Evolutionary conservation across 805 yeast genomes (phyloP), one percentile per base, ranked within the genome.

Genomic region (Hanseniaspora thailandica): DNA sequence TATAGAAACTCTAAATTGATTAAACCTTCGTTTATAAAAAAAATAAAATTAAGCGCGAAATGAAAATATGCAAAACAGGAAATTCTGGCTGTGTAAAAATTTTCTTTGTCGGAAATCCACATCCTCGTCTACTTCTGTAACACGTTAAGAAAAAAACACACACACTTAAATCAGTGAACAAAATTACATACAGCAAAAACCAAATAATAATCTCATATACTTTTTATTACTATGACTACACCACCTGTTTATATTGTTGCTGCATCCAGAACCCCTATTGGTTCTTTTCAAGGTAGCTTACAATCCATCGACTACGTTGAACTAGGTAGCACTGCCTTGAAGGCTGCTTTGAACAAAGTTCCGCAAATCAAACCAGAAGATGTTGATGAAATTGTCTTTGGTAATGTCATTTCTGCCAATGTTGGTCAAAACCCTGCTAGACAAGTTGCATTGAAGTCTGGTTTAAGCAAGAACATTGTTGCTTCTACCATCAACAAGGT

Each of bases 351-450:
- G 57, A 87, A 72, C 54, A 82, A 84, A 63, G 89, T 85, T 43
- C 95, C 95, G 54, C 78, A 81, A 66, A 76, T 89, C 69, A 75
- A 83, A 61, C 80, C 94, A 46, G 75, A 76, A 41, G 81, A 76
- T 58, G 93, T 86, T 54, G 95, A 89, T 59, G 97, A 90, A 70
- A 81, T 90, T 65, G 76, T 84, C 63, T 88, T 88, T 67, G 98
- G 98, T 63, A 85, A 87, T 63, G 98, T 88, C 47, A 70, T 87
- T 63, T 86, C 85, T 64, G 97, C 97, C 58, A 86, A 86, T 63
- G 82, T 86, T 56, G 97, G 98, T 57, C 98, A 90, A 72, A 88
- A 90, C 55, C 97, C 98, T 43, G 98, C 98, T 34, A 83, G 97
- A 71, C 98, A 90, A 72, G 97, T 90, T 55, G 96, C 96, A 15